Base-by-base conservation (phyloP, 2,329 filamentous ascomycete genomes). In the Passalora sequoiae region DNA sequence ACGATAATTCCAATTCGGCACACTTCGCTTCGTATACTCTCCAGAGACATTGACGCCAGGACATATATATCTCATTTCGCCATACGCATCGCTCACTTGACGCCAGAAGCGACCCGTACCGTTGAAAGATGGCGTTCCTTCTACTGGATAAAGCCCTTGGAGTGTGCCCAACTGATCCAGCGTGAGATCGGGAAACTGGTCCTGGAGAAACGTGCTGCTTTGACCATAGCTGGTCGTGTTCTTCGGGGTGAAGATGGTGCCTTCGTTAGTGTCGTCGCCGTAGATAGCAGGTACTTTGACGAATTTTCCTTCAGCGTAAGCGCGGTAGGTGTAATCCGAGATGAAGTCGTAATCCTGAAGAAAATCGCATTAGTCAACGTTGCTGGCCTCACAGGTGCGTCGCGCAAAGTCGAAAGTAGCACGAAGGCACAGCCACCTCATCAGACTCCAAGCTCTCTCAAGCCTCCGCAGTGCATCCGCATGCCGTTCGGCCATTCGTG, bases 61-160 rank as follows among this genome's bases (percentile, higher is more conserved):
- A 51, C 82, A 86, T 52, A 70, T 80, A 61, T 84, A 84, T 4
- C 80, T 71, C 53, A 83, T 70, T 50, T 85, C 80, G 12, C 80
- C 80, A 51, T 83, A 83, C 3, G 72, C 77, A 32, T 76, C 72
- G 45, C 72, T 69, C 1, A 72, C 68, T 40, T 80, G 75, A 1
- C 73, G 71, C 77, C 79, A 85, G 62, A 74, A 82, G 24, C 67
- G 63, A 1, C 77, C 76, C 1, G 65, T 57, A 36, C 62, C 60
- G 0, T 73, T 69, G 53, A 77, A 81, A 2, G 60, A 62, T 0
- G 64, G 56, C 4, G 60, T 66, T 28, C 66, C 58, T 22, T 67
- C 54, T 22, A 73, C 71, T 9, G 81, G 76, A 57, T 83, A 86
- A 15, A 78, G 64, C 1, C 56, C 35, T 56, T 79, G 74, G 50